Conservation (phyloP, 345 rosid genomes). For the Salix exigua region DNA sequence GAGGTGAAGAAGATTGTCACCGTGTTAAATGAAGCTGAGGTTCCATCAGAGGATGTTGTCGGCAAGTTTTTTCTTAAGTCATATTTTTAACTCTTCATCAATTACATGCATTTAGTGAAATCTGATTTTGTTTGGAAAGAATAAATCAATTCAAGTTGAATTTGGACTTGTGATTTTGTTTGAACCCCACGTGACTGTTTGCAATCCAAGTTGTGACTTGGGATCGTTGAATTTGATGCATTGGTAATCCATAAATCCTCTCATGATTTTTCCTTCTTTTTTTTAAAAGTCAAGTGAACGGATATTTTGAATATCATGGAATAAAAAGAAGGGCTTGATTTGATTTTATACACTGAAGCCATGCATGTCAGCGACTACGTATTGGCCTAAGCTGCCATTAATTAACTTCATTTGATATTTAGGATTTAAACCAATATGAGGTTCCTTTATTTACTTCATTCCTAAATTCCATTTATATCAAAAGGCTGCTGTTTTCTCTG, state of each 20-base stretch:
- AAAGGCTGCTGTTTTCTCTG: neutral
- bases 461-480: neutral
- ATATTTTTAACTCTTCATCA: neutral
- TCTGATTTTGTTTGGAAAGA: neutral
- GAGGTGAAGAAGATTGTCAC: conserved; percentile 70
- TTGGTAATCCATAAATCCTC: neutral
- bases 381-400: neutral
- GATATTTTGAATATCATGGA: neutral
- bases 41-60: conserved; percentile 59
- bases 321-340: neutral
- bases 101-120: neutral
- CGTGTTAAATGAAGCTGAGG: conserved; percentile 55
- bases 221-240: neutral
- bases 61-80: conserved; percentile 32
- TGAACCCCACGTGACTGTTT: neutral
- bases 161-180: neutral
- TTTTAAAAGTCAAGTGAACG: neutral
- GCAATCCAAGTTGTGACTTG: neutral
- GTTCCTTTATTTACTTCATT: neutral
- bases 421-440: neutral
- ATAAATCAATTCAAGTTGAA: neutral
- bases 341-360: neutral
- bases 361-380: neutral
- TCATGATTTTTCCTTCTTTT: neutral
- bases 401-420: neutral